Percentiles rank a stretch among this genome's conserved stretches.
phyloP scores from a whole-genome alignment of 768 basidiomycete species.

The Kwoniella heveanensis region DNA sequence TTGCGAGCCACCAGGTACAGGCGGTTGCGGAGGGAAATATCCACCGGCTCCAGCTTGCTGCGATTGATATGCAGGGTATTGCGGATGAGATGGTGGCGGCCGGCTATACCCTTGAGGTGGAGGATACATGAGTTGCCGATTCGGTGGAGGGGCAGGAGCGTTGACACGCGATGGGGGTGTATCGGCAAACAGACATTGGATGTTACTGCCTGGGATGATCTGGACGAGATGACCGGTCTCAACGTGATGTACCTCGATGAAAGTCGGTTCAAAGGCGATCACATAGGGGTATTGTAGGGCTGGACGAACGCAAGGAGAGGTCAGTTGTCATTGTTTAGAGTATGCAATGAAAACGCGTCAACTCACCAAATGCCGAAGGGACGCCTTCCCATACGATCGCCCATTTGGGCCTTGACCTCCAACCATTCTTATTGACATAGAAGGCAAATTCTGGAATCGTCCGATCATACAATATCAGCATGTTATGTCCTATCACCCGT shows the following conservation, averaged over 20 bases:
- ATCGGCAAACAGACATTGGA: conserved; percentile 89
- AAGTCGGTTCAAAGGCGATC: conserved; percentile 91
- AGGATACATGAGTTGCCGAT: conserved; percentile 42
- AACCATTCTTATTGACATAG: conserved; percentile 95
- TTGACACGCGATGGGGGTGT: conserved; percentile 83
- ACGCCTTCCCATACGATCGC: conserved; percentile 96
- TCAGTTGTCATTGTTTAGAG: conserved; percentile 1
- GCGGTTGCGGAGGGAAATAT: conserved; percentile 17
- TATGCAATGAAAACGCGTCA: too few species aligned
- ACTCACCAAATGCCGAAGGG: conserved; percentile 90
- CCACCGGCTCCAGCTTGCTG: conserved; percentile 3
- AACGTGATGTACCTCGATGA: conserved; percentile 94
- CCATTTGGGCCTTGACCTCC: conserved; percentile 84
- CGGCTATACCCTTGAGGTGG: conserved; percentile 3
- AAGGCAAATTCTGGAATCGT: conserved; percentile 85
- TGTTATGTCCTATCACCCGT: too few species aligned
- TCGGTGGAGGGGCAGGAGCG: conserved; percentile 59
- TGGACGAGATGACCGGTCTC: conserved; percentile 89
- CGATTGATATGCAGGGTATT: background rate
- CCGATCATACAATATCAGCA: background rate
- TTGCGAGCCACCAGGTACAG: conserved; percentile 4
- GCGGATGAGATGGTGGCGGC: conserved; percentile 10
- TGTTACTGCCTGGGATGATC: conserved; percentile 89
- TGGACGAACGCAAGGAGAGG: conserved; percentile 51
- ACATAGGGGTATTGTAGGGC: conserved; percentile 96